Conservation (phyloP, 2,329 filamentous ascomycete genomes). For the Trichoderma koningiopsis region DNA sequence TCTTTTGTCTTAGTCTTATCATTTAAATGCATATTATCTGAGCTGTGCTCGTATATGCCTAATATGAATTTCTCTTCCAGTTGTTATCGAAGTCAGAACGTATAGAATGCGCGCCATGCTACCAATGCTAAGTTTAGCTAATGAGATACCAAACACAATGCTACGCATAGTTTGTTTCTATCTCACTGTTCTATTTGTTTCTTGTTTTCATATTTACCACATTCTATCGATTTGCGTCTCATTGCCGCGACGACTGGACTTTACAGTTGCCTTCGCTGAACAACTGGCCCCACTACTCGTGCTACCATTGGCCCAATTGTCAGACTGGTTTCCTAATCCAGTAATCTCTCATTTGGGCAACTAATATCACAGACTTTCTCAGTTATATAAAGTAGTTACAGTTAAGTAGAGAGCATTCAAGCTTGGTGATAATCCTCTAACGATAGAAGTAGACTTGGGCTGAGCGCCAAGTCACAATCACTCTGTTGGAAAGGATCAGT, state of each 20-base stretch:
- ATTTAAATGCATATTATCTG: not conserved
- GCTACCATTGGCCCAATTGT: not conserved
- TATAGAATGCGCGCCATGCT: too few species aligned
- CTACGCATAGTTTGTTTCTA: accelerated
- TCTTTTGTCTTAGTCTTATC: not conserved
- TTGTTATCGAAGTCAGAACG: too few species aligned
- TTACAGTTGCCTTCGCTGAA: not conserved
- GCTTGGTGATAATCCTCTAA: not conserved
- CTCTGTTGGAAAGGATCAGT: not conserved
- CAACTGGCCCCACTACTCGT: not conserved
- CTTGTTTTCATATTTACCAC: not conserved
- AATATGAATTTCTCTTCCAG: not conserved
- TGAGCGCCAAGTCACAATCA: not conserved
- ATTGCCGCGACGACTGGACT: not conserved
- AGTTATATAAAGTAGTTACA: not conserved
- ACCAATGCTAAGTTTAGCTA: not conserved
- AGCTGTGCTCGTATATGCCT: not conserved
- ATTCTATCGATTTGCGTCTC: not conserved
- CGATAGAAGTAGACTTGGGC: not conserved
- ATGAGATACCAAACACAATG: not conserved
- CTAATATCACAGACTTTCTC: not conserved
- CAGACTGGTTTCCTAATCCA: conserved; percentile 7
- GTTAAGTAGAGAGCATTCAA: not conserved
- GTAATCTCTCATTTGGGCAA: not conserved
- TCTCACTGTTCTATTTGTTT: not conserved